Evolutionary conservation across 2,329 filamentous ascomycete genomes (phyloP).

Genomic region (Phialocephala subalpina): DNA sequence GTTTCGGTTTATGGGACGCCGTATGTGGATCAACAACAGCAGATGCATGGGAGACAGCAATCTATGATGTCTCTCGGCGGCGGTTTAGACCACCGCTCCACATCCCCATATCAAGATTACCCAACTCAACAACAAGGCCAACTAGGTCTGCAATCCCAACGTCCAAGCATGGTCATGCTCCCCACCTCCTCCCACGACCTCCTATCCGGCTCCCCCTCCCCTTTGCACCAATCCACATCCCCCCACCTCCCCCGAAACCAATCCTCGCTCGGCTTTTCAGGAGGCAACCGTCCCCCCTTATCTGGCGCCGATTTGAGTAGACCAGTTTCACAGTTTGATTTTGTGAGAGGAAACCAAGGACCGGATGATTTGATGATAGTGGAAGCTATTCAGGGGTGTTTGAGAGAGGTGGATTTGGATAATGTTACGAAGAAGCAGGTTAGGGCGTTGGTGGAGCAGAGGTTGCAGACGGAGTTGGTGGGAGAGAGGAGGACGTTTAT

Average conservation of each 20-base stretch:
- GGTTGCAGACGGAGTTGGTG: constrained; percentile 82
- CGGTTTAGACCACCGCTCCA: constrained; percentile 55
- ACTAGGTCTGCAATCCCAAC: constrained; percentile 44
- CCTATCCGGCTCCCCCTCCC: constrained; percentile 46
- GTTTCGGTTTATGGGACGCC: constrained; percentile 50
- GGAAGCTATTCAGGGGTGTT: constrained; percentile 82
- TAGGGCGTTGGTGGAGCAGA: constrained; percentile 88
- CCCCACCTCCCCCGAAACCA: constrained; percentile 32
- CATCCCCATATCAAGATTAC: constrained; percentile 66
- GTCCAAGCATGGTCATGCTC: constrained; percentile 69
- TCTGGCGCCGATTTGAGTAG: constrained; percentile 48
- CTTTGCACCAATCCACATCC: constrained; percentile 43
- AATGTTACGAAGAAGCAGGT: constrained; percentile 99
- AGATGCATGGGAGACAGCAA: constrained; percentile 64
- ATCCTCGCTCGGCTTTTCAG: constrained; percentile 46
- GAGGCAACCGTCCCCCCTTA: constrained; percentile 56
- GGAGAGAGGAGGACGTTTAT: constrained; percentile 90
- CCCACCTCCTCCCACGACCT: constrained; percentile 46
- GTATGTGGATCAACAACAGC: constrained; percentile 55
- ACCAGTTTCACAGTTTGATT: constrained; percentile 66
- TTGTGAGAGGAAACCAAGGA: constrained; percentile 64
- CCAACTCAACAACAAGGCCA: constrained; percentile 45
- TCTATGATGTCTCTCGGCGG: constrained; percentile 72
- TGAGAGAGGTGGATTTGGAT: constrained; percentile 90
- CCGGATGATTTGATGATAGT: constrained; percentile 83